These are phyloP conservation scores for Fonsecaea multimorphosa DNA, from an alignment of 2,329 filamentous ascomycete species.

Conservation along the genomic window DNA sequence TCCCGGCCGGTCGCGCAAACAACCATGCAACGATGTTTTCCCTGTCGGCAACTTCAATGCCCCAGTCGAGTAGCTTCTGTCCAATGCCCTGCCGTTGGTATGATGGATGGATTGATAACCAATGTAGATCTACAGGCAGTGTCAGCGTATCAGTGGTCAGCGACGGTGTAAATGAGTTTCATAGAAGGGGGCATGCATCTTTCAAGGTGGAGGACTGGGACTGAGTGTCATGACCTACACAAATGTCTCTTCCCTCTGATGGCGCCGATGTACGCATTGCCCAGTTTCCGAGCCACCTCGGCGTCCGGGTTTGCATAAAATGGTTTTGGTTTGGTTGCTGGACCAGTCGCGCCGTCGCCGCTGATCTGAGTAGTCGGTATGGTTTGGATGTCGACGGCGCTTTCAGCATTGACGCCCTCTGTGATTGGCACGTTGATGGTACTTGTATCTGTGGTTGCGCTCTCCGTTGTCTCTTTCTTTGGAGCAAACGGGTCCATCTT, in stretches of 20 bases:
- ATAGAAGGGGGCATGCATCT: no score
- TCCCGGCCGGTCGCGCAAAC: slow-evolving; percentile 33
- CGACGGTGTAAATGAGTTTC: neutral
- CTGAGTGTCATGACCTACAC: slow-evolving; percentile 21
- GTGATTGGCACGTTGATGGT: slow-evolving; percentile 10
- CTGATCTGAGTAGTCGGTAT: neutral
- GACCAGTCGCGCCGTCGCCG: neutral
- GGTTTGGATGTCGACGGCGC: neutral
- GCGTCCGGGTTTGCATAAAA: slow-evolving; percentile 27
- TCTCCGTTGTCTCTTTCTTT: neutral
- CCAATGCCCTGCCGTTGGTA: slow-evolving; percentile 35
- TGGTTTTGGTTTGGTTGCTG: slow-evolving; percentile 12
- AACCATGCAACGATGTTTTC: slow-evolving; percentile 36
- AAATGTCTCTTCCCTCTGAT: slow-evolving; percentile 37
- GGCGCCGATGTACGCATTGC: slow-evolving; percentile 26
- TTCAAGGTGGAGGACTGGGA: no score
- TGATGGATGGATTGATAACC: slow-evolving; percentile 32
- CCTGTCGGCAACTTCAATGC: slow-evolving; percentile 30
- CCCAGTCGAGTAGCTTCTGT: slow-evolving; percentile 33
- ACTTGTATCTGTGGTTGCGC: neutral
- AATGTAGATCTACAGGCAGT: slow-evolving; percentile 28
- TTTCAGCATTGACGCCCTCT: slow-evolving; percentile 9
- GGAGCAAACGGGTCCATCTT: slow-evolving; percentile 32
- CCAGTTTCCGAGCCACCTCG: slow-evolving; percentile 24
- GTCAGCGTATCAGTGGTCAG: neutral